Base-by-base conservation (phyloP, 176 grass and related monocot species). In the Eragrostis nindensis region DNA sequence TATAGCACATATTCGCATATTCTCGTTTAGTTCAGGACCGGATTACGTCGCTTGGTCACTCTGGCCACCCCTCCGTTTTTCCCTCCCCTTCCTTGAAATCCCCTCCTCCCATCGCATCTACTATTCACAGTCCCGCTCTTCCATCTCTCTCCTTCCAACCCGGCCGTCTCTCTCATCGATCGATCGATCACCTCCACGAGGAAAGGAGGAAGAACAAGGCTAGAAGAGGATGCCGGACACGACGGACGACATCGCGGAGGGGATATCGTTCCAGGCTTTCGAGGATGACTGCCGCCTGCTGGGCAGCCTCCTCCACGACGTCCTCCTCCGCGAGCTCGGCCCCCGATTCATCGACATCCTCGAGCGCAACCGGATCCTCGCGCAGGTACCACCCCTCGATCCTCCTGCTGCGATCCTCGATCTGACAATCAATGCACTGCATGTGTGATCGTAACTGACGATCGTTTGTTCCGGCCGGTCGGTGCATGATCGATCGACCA, bases 241-340 rank as follows among this genome's bases (percentile, higher is more conserved):
- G 43, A 95, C 88, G 19, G 95, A 95, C 29, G 95, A 95, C 83
- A 89, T 98, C 61, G 90, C 92, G 53, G 95, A 95, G 95, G 92
- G 90, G 78, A 93, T 98, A 53, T 98, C 88, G 0, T 93, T 98
- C 83, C 95, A 98, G 88, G 86, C 92, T 47, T 98, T 98, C 70
- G 92, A 98, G 74, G 95, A 98, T 46, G 90, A 98, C 50, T 95
- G 92, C 82, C 95, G 95, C n/a, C 85, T 98, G 21, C 92, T 98
- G 0, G 95, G 81, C 24, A 98, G 83, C 84, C 95, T 98, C 53
- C 84, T 98, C 76, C 85, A 91, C 47, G 95, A 98, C 66, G 90
- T 98, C 32, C 79, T 98, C 71, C 92, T 93, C 70, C 95, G 89
- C 7, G 90, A 98, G 86, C 83, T 98, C 65, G 92, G 95, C 12